Evolutionary conservation across 495 filamentous ascomycete species (phyloP), one percentile per base, ranked within the genome.

Genomic region (Penicillium diatomitis): DNA sequence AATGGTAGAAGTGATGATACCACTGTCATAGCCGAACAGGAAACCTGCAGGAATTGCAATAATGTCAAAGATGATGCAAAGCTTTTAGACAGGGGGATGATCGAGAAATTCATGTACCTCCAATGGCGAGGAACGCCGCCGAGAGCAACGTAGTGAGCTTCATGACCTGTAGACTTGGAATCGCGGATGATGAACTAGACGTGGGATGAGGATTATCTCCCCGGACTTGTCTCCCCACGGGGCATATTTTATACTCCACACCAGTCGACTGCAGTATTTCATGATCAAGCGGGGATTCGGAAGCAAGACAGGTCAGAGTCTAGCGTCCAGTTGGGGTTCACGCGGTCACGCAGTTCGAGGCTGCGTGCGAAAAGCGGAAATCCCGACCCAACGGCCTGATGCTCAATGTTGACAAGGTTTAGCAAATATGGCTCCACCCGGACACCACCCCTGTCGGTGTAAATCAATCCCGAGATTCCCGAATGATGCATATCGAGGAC

Each of bases 1-100:
- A 12, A 77, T 63, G 10, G 39, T 70, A 52, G 49, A 78, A 54
- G 46, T 69, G 32, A 53, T 74, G 59, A 78, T 61, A 44, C 68
- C 67, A 32, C 57, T 61, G 41, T 65, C 62, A 52, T 65, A 65
- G 32, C 62, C 62, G 45, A 65, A 65, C 30, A 63, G 60, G 47
- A 65, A 65, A 8, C 62, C 62, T 63, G 1, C 8, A 30, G 27
- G 5, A 1, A 41, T 46, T 2, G 12, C 4, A 9, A 27, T 9
- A 9, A 44, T 6, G 10, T 20, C n/a, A 30, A 41, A 30, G 6
- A 10, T 41, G 8, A 29, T 41, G 31, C 9, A 10, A 10, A 4
- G 38, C 20, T 20, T 20, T 40, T 2, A 12, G 4, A 20, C 32
- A 29, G 3, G n/a, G 10, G 9, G 28, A 30, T 36, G 36, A 29